phyloP scores from a whole-genome alignment of 2,329 filamentous ascomycete species.

The Talaromyces funiculosus region DNA sequence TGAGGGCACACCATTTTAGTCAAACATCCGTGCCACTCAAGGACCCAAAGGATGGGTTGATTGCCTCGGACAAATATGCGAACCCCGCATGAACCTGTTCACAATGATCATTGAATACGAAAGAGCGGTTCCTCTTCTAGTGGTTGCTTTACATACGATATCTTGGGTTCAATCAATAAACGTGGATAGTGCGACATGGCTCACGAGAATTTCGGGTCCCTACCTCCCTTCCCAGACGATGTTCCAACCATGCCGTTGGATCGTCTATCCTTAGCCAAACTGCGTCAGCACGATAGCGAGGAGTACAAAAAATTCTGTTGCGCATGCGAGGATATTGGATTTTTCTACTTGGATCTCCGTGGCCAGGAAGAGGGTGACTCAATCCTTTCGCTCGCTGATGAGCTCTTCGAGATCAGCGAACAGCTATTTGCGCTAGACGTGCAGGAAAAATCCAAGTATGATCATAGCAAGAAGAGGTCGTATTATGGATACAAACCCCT shows the following conservation, averaged over 20 bases:
- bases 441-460: constrained; percentile 51
- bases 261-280: constrained; percentile 35
- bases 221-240: constrained; percentile 39
- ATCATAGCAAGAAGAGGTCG: constrained; percentile 45
- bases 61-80: not conserved
- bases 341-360: constrained; percentile 53
- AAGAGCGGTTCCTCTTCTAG: not conserved
- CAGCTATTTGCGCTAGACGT: constrained; percentile 45
- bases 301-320: constrained; percentile 34
- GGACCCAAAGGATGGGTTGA: not conserved
- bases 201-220: constrained; percentile 20
- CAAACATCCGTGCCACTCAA: not conserved
- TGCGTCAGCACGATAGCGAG: constrained; percentile 29
- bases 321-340: constrained; percentile 47
- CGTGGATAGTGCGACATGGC: not conserved
- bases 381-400: constrained; percentile 41
- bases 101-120: not conserved
- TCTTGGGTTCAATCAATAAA: not conserved
- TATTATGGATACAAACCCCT: constrained; percentile 52
- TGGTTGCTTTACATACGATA: not conserved
- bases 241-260: constrained; percentile 42
- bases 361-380: constrained; percentile 31
- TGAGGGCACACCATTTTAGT: not conserved
- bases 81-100: not conserved
- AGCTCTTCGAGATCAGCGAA: constrained; percentile 43